Base-by-base conservation (phyloP, 768 basidiomycete genomes). In the Termitomyces sp. region DNA sequence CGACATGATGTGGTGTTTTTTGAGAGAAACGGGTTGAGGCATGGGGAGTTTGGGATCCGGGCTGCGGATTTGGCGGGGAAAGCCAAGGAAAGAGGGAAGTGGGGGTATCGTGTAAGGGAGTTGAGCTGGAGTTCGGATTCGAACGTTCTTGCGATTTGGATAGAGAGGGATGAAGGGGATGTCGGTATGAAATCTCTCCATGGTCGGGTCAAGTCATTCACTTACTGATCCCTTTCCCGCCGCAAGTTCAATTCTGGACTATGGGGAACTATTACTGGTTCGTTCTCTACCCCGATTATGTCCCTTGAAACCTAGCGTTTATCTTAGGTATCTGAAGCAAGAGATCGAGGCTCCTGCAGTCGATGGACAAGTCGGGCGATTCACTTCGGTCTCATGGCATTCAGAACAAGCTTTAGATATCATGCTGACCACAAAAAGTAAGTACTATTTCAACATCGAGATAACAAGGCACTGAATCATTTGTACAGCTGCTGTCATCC, bases 241-340 rank as follows among this genome's bases (percentile, higher is more conserved):
- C 48, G 23, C 36, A 41, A 87, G 92, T 98, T 16, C 97, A 99
- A 72, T 73, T 98, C 0, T 99, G 94, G 94, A 89, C 92, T 1
- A 91, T 80, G 7, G 86, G 90, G 29, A 99, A 99, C 66, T 98
- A 97, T 68, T 88, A 98, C 65, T 98, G 97, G 93, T 89, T 60
- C 23, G 66, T 62, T 11, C 29, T 11, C 18, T 3, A 18, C 6
- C 27, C 33, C 50, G 0, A 5, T 38, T 31, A 20, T 47, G 12
- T 7, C 7, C 23, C 33, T 40, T 12, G 13, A 40, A 29, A 51
- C 13, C 27, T 23, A 45, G 12, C 27, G 9, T 45, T 45, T 22
- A 20, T 44, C 35, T 15, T 54, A 91, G 89, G 89, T 97, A 98
- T 72, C 80, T 98, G 55, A 98, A 98, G 70, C 93, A 96, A 66